Evolutionary conservation across 441 rosid species (phyloP).

Genomic region (Gossypium aridum): DNA sequence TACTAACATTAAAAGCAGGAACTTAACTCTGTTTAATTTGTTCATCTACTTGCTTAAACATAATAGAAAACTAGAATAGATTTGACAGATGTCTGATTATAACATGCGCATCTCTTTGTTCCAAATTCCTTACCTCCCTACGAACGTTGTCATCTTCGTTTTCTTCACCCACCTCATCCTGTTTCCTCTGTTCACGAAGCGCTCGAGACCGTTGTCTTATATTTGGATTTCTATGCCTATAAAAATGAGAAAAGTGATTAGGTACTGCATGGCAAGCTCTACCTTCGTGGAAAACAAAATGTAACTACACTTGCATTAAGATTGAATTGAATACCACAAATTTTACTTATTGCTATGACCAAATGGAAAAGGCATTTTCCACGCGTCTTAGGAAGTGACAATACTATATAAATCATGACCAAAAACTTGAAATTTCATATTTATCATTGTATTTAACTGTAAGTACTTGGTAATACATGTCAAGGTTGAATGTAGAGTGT

Average conservation of each 20-base stretch:
- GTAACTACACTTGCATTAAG: not conserved
- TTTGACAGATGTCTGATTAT: not conserved
- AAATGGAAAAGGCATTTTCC: not conserved
- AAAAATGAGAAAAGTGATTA: not conserved
- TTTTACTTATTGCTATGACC: not conserved
- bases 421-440: not conserved
- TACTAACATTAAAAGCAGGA: not conserved
- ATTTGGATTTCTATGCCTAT: conserved; percentile 32
- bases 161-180: conserved; percentile 16
- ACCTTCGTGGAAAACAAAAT: not conserved
- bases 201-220: conserved; percentile 33
- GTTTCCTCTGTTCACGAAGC: conserved; percentile 28
- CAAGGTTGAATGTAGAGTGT: not conserved
- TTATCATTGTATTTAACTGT: not conserved
- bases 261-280: not conserved
- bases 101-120: not conserved
- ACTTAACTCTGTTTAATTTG: not conserved
- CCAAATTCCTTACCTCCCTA: conserved; percentile 31
- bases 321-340: not conserved
- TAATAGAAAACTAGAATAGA: not conserved
- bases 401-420: not conserved
- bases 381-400: not conserved
- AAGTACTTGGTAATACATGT: not conserved
- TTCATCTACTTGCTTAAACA: not conserved
- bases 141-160: conserved; percentile 12